Conservation (phyloP, 1,284 basidiomycete species). For the Boletus semigastroideus region DNA sequence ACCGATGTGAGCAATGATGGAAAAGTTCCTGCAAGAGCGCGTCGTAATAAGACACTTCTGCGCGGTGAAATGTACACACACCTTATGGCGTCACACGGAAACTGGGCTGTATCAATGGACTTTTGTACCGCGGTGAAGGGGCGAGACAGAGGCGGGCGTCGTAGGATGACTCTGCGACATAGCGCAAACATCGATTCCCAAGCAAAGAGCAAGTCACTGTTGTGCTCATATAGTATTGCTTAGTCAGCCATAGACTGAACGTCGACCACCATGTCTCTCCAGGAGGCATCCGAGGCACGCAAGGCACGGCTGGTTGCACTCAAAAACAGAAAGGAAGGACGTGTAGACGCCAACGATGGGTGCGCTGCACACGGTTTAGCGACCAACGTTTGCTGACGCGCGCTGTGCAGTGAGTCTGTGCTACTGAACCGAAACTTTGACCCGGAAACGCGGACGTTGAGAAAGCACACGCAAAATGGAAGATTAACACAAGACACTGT, state of each 20-base stretch:
- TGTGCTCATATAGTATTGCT: conserved; percentile 20
- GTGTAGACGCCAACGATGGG: conserved; percentile 36
- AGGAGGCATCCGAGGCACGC: conserved; percentile 80
- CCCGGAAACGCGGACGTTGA: conserved; percentile 74
- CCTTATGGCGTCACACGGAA: conserved; percentile 76
- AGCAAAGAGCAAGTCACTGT: too few species aligned
- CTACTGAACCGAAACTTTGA: conserved; percentile 86
- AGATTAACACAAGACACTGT: conserved; percentile 80
- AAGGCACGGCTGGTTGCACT: conserved; percentile 85
- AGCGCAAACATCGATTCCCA: conserved; percentile 34
- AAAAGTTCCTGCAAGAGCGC: conserved; percentile 71
- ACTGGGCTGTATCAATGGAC: conserved; percentile 62
- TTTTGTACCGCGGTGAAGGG: conserved; percentile 32
- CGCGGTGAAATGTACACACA: conserved; percentile 26
- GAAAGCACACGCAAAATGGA: conserved; percentile 56
- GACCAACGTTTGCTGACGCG: conserved; percentile 1
- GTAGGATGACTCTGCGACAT: conserved; percentile 39
- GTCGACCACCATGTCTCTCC: conserved; percentile 65
- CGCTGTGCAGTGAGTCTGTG: conserved; percentile 44
- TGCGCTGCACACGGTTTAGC: conserved; percentile 21
- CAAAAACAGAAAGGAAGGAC: conserved; percentile 73
- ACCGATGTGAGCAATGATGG: conserved; percentile 94
- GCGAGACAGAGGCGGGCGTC: conserved; percentile 16
- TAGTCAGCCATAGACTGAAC: conserved; percentile 26
- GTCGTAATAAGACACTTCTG: neutral